Base-by-base conservation (phyloP, 345 rosid species). In the Dipteronia dyeriana region DNA sequence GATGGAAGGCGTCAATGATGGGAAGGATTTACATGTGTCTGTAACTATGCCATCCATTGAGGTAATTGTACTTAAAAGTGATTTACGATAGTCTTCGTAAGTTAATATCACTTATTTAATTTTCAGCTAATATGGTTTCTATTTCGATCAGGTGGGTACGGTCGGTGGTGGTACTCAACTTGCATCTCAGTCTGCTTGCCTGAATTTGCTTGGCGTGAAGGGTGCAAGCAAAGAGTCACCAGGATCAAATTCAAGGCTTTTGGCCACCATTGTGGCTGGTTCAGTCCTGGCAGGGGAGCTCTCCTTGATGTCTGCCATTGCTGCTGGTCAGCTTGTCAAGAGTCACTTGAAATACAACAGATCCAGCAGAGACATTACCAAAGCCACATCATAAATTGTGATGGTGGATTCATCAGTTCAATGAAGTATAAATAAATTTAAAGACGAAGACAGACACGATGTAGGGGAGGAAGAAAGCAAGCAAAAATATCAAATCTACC, bases 321-420 rank as follows among this genome's bases (percentile, higher is more conserved):
- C 98, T 71, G 97, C 94, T 16, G 98, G 98, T 75, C 98, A 93
- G 78, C 92, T 93, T 1, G 94, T 93, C 72, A 82, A 41, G 71
- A 93, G 98, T 81, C 98, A 93, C 91, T 88, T 93, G 98, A 93
- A 89, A 77, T 93, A 93, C 86, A 93, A 93, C 84, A 83, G 98
- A 82, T 93, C 98, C 80, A 91, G 87, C 91, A 80, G 77, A 75
- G 96, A 93, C 68, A 60, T 93, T 1, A 73, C 92, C 74, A 78
- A 82, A 60, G 76, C 80, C 13, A 72, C 83, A 75, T 79, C 88
- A 34, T 80, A 73, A 49, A 29, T 51, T n/a, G 54, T 14, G 31
- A 43, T n/a, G 38, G 43, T 10, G 71, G 66, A 64, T 17, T 70
- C 63, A 16, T 7, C 78, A 62, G 5, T 51, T 25, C 22, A 74